Evolutionary conservation across 305 asterid species (phyloP).

Genomic region (Fraxinus xanthoxyloides): DNA sequence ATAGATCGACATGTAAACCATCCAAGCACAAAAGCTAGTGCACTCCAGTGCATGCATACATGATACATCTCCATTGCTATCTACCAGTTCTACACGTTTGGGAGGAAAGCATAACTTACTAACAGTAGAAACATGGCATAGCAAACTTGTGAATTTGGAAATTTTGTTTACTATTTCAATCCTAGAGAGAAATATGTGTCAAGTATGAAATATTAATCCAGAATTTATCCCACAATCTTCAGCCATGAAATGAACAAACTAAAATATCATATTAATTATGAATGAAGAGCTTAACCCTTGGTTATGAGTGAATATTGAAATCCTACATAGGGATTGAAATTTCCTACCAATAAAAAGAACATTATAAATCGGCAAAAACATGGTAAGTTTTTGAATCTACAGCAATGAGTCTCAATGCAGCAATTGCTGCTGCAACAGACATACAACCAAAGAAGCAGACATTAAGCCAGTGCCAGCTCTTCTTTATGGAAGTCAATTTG

Average conservation of each 20-base stretch:
- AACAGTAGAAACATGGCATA: background rate
- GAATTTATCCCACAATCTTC: background rate
- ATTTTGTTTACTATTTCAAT: too few species aligned
- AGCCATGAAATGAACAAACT: background rate
- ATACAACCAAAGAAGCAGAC: conserved; percentile 52
- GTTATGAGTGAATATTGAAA: background rate
- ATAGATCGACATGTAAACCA: background rate
- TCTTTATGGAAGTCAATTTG: conserved; percentile 49
- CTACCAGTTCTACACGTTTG: background rate
- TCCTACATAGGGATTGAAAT: background rate
- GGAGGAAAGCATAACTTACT: background rate
- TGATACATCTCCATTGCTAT: background rate
- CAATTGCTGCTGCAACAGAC: conserved; percentile 60
- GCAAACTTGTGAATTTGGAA: background rate
- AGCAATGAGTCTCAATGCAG: conserved; percentile 67
- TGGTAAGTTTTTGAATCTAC: conserved; percentile 59
- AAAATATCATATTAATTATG: background rate
- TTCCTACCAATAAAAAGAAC: background rate
- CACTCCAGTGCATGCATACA: background rate
- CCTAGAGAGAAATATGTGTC: background rate
- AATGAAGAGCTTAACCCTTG: background rate
- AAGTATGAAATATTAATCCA: background rate
- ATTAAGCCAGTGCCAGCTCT: conserved; percentile 86
- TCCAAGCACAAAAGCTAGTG: background rate
- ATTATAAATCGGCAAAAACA: conserved; percentile 69